Evolutionary conservation across 2,329 filamentous ascomycete species (phyloP), one percentile per base, ranked within the genome.

Genomic region (Aspergillus ochraceus): DNA sequence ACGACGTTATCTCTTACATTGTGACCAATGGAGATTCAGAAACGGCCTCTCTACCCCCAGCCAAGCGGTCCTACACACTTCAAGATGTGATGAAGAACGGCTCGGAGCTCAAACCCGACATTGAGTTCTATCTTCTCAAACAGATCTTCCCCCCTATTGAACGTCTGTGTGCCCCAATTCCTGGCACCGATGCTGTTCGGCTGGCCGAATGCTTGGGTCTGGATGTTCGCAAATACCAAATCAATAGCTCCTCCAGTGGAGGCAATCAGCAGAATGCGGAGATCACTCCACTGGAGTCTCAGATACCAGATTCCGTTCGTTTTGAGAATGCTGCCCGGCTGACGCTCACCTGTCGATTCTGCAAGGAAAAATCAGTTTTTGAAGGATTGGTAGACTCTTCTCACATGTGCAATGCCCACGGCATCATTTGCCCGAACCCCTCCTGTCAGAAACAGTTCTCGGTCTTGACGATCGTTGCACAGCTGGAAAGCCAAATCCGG

Each of bases 51-150:
- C 66, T 89, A 80, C 46, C 77, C 72, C 80, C 92, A 2, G 90
- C 95, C 22, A 97, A 97, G 78, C 91, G 96, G 66, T 94, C 95
- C 3, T 94, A 91, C 74, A 88, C 90, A 5, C 89, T 91, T 1
- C 89, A 92, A 59, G 95, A 99, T 74, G 88, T 96, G 19, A 80
- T 91, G 60, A 96, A 95, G 71, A 72, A 86, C 17, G 90, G 90
- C 66, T 88, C 89, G 1, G 88, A 82, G 1, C 83, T 99, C 6
- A 84, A 89, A 59, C 91, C 93, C 2, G 95, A 99, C 71, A 86
- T 97, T n/a, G 95, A 99, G 73, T 98, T 93, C 86, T 99, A 99
- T 76, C 86, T 99, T 45, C 90, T 92, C 80, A 99, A 99, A 81
- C 95, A 99, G 77, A 97, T 99, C 60, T 92, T 99, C 78, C 95